phyloP scores from a whole-genome alignment of 352 stramenopile genomes.

The Globisporangium paroecandrum region DNA sequence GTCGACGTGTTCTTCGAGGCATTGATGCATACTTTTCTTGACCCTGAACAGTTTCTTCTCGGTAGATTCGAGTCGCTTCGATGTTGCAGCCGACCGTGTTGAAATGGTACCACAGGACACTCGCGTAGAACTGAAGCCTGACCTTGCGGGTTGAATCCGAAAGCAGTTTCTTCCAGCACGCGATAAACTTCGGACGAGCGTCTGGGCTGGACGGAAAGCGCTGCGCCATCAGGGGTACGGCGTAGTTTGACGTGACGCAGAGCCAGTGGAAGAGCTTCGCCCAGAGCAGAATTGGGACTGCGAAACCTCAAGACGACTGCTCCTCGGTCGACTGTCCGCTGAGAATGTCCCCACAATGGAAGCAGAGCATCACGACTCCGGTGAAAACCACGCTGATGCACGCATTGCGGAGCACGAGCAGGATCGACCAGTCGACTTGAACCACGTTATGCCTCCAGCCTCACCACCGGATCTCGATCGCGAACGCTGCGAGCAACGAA shows the following conservation, averaged over 20 bases:
- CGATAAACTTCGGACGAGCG: background rate
- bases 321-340: background rate
- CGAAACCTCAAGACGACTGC: background rate
- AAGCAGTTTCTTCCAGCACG: slow-evolving; percentile 14
- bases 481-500: too few relatives aligned
- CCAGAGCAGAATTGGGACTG: slow-evolving; percentile 3
- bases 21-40: background rate
- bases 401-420: slow-evolving; percentile 5
- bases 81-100: slow-evolving; percentile 4
- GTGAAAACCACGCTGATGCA: background rate
- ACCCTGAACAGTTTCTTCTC: background rate
- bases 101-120: background rate
- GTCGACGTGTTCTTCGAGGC: background rate
- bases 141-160: background rate
- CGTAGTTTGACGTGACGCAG: slow-evolving; percentile 2
- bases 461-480: too few relatives aligned
- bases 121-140: slow-evolving; percentile 5
- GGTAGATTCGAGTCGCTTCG: background rate
- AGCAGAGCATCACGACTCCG: background rate
- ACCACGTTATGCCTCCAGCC: background rate
- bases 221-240: background rate
- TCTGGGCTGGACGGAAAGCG: background rate
- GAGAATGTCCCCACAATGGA: slow-evolving; percentile 8
- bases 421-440: background rate
- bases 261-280: slow-evolving; percentile 11